Evolutionary conservation across 352 stramenopile species (phyloP), one percentile per base, ranked within the genome.

Genomic region (Globisporangium canariense): DNA sequence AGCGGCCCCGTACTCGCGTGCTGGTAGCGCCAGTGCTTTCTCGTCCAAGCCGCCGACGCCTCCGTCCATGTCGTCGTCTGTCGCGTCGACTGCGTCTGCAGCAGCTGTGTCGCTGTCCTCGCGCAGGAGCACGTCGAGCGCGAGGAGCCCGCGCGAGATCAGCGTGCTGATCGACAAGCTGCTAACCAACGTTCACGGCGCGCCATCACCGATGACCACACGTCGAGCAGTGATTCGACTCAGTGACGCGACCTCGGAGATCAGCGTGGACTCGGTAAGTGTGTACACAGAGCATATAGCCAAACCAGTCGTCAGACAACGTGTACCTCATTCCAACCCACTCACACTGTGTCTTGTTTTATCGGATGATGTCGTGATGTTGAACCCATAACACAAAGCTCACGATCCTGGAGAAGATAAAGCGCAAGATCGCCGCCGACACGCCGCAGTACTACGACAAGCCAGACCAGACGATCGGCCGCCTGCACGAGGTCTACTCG

Each of bases 401-500:
- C 14, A 70, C 79, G 7, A 76, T 94, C 28, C 64, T 94, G 49
- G 80, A 89, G 51, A 87, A 91, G 67, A 94, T 94, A 52, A 90
- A 89, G 73, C 74, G 77, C 32, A 87, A 87, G 68, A 84, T 91
- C 22, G 54, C 56, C 30, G 56, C 57, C 18, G 74, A 91, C 51
- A 47, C 70, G 22, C 56, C 69, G 34, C 77, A 79, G 49, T 78
- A 85, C 60, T 77, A 79, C 34, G 60, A 73, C 40, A 76, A 73
- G 2, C 67, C 73, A 0, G 64, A 86, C 2, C 74, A 82, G 7
- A 84, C 80, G 14, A 74, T 82, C 25, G 71, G 69, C 36, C 73
- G 74, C 13, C 68, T 94, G 4, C 82, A 94, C n/a, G 82, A 92
- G 60, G 70, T 83, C 30, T 94, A 91, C 68, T 91, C 80, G 38